Evolutionary conservation across 805 yeast genomes (phyloP).

Genomic region (Metschnikowia vanudenii): DNA sequence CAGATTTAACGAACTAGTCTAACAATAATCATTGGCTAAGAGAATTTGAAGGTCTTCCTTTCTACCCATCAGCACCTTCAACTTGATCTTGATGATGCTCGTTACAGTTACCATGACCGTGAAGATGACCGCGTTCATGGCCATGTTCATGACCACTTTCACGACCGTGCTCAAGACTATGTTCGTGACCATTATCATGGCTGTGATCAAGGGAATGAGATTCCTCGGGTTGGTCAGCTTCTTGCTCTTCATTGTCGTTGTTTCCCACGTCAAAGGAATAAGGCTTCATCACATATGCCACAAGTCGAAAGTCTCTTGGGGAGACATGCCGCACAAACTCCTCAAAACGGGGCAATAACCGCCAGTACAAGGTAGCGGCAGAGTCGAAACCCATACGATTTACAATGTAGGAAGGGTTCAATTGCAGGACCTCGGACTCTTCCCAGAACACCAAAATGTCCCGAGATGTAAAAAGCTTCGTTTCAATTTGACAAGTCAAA

Average conservation of each 20-base stretch:
- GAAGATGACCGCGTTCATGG: slow-evolving; percentile 21
- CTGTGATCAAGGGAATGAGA: too few relatives aligned
- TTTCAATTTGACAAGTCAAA: too few relatives aligned
- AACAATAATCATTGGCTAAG: too few relatives aligned
- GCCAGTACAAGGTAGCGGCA: slow-evolving; percentile 58
- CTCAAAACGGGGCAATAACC: slow-evolving; percentile 7
- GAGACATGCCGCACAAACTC: slow-evolving; percentile 26
- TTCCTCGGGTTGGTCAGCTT: too few relatives aligned
- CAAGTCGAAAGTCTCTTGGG: slow-evolving; percentile 59
- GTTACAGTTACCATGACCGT: too few relatives aligned
- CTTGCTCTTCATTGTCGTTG: slow-evolving; percentile 26
- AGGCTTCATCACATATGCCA: slow-evolving; percentile 82
- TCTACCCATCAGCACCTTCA: slow-evolving; percentile 3
- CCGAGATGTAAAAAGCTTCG: slow-evolving; percentile 41
- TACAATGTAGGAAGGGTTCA: slow-evolving; percentile 70
- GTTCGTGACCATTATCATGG: too few relatives aligned
- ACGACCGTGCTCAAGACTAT: slow-evolving; percentile 15
- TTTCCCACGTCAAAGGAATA: slow-evolving; percentile 83
- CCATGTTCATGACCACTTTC: slow-evolving; percentile 14
- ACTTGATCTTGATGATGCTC: slow-evolving; percentile 19
- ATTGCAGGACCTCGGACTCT: slow-evolving; percentile 51
- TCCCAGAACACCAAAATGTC: slow-evolving; percentile 82
- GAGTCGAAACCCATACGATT: slow-evolving; percentile 67
- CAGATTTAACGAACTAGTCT: too few relatives aligned
- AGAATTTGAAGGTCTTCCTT: too few relatives aligned